A percentile compares a stretch with the other conserved stretches of the same genome.
These are phyloP conservation scores for Colletotrichum orchidophilum DNA, from an alignment of 2,329 filamentous ascomycete genomes.

Conservation along the genomic window DNA sequence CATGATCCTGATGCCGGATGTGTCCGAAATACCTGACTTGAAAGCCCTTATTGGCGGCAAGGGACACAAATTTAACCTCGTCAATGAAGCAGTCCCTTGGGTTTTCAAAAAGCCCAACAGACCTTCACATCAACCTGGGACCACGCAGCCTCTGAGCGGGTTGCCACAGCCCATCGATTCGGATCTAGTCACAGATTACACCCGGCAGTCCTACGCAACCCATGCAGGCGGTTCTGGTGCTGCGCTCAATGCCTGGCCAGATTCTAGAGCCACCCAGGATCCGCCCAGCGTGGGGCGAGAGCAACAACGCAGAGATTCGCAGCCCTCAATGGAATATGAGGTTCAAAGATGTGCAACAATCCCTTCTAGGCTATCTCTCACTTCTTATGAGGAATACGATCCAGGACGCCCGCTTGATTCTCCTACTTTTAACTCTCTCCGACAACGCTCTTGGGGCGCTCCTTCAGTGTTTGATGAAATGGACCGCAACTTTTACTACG, in stretches of 20 bases:
- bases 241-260: background rate
- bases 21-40: conserved; percentile 43
- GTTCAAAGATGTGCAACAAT: background rate
- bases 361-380: background rate
- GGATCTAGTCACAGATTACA: background rate
- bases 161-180: background rate
- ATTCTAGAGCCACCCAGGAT: background rate
- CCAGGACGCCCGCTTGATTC: background rate
- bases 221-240: background rate
- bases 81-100: conserved; percentile 51
- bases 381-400: background rate
- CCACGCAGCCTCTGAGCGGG: background rate
- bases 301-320: background rate
- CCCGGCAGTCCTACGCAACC: background rate
- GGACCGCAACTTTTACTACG: background rate
- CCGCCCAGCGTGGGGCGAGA: too few species aligned
- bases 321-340: background rate
- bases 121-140: background rate
- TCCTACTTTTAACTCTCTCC: background rate
- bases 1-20: conserved; percentile 55
- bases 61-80: conserved; percentile 44
- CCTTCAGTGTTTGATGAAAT: background rate
- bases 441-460: background rate
- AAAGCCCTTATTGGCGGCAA: conserved; percentile 41
- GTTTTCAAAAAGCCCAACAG: conserved; percentile 37